A percentile compares a stretch with the other conserved stretches of the same genome.
Evolutionary conservation across 371 early-diverging fungal genomes (phyloP).

Genomic region (Mortierella sp.): DNA sequence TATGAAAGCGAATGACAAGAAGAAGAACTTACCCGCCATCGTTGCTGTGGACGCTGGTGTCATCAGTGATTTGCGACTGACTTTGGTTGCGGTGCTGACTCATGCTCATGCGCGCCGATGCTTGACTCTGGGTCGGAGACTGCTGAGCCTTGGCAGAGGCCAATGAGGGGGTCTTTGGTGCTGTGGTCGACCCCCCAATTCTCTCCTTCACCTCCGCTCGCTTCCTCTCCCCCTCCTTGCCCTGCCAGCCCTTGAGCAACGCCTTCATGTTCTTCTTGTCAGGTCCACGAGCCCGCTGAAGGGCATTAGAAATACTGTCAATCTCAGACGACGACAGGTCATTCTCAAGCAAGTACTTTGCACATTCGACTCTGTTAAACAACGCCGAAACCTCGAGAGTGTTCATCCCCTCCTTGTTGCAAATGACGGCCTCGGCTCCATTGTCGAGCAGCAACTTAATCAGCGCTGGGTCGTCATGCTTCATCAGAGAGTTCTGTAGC

Average conservation of each 20-base stretch:
- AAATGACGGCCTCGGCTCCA: conserved; percentile 45
- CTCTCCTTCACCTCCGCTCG: conserved; percentile 31
- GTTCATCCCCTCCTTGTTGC: conserved; percentile 56
- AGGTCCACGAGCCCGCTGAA: conserved; percentile 32
- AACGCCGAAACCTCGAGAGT: conserved; percentile 45
- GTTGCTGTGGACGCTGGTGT: conserved; percentile 18
- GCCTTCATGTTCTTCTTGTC: conserved; percentile 49
- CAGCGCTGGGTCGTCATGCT: conserved; percentile 50
- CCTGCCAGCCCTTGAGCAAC: conserved; percentile 45
- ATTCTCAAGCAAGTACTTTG: conserved; percentile 46
- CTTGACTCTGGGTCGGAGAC: conserved; percentile 10
- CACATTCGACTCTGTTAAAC: conserved; percentile 44
- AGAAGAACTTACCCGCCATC: conserved; percentile 23
- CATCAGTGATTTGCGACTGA: conserved; percentile 21
- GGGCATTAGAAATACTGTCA: conserved; percentile 28
- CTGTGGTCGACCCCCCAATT: not conserved
- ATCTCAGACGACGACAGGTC: conserved; percentile 37
- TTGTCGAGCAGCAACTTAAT: conserved; percentile 48
- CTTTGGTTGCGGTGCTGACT: conserved; percentile 29
- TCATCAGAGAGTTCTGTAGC: conserved; percentile 54
- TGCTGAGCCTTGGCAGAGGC: not conserved
- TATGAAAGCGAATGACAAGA: not conserved
- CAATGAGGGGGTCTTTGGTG: not conserved
- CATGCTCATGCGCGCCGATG: conserved; percentile 14
- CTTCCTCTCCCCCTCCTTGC: conserved; percentile 41